Percentiles rank a stretch among this genome's conserved stretches.
Conservation (phyloP, 192 early-diverging fungal species). For the Thamnidium elegans region DNA sequence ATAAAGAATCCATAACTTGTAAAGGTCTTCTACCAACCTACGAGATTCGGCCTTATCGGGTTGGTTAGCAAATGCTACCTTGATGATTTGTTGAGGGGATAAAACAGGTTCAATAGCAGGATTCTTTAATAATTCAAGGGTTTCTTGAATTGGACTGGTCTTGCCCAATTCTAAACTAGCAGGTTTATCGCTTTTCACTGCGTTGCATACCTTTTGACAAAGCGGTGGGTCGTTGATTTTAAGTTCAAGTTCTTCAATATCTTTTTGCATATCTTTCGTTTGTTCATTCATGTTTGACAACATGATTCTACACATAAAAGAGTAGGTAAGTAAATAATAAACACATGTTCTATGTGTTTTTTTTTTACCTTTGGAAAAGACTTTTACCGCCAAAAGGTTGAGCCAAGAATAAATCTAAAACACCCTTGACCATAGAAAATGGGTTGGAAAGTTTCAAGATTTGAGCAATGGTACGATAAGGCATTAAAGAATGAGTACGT, state of each 20-base stretch:
- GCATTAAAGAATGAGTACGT: slow-evolving; percentile 50
- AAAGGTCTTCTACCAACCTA: slow-evolving; percentile 36
- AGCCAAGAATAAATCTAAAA: slow-evolving; percentile 55
- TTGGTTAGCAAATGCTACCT: slow-evolving; percentile 19
- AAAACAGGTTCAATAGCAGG: slow-evolving; percentile 10
- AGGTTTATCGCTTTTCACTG: slow-evolving; percentile 31
- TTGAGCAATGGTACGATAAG: slow-evolving; percentile 48
- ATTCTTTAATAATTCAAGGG: slow-evolving; percentile 10
- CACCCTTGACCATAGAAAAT: slow-evolving; percentile 51
- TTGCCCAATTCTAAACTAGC: not conserved
- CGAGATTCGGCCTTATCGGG: slow-evolving; percentile 6
- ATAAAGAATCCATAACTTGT: slow-evolving; percentile 46
- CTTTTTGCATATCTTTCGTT: slow-evolving; percentile 45
- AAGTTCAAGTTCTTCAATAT: slow-evolving; percentile 33
- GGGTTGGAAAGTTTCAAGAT: slow-evolving; percentile 56
- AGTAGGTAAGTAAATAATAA: not conserved
- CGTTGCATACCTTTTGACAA: slow-evolving; percentile 50
- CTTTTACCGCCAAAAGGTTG: slow-evolving; percentile 56
- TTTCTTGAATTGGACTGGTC: not conserved
- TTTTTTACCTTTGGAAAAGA: slow-evolving; percentile 48
- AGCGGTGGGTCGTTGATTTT: slow-evolving; percentile 26
- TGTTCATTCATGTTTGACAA: slow-evolving; percentile 52
- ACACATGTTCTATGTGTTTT: too few relatives aligned
- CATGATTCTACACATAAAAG: slow-evolving; percentile 40
- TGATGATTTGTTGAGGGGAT: slow-evolving; percentile 26